These are phyloP conservation scores for Tulasnella sp. DNA, from an alignment of 768 basidiomycete species.

Conservation along the genomic window DNA sequence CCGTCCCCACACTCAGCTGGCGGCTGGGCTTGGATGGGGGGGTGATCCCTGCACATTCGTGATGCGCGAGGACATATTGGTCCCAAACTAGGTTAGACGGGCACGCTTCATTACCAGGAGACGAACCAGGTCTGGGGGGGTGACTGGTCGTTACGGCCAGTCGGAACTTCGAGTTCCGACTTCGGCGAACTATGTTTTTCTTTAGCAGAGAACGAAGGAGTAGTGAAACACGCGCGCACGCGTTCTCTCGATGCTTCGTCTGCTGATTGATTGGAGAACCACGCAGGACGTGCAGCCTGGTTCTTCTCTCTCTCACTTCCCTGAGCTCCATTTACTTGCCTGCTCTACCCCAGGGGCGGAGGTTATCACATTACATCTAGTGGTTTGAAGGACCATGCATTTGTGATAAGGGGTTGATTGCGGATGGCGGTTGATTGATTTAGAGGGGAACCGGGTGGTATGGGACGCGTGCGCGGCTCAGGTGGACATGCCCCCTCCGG, in stretches of 20 bases:
- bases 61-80: neutral
- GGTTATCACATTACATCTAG: conserved; percentile 6
- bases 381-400: conserved; percentile 2
- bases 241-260: conserved; percentile 14
- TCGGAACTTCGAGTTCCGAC: conserved; percentile 11
- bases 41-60: neutral
- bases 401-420: conserved; percentile 8
- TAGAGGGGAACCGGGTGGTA: neutral
- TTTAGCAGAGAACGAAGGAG: neutral
- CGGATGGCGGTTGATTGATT: conserved; percentile 17
- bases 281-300: neutral
- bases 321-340: neutral
- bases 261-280: conserved; percentile 8
- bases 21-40: neutral
- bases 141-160: conserved; percentile 2
- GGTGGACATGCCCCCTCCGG: conserved; percentile 9
- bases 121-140: neutral
- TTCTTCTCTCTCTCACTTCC: neutral
- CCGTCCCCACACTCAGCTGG: conserved; percentile 16
- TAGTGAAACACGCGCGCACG: conserved; percentile 4
- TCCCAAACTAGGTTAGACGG: conserved; percentile 8
- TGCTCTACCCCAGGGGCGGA: neutral
- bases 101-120: conserved; percentile 6
- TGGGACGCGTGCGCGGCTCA: conserved; percentile 13
- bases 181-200: conserved; percentile 13